phyloP scores from a whole-genome alignment of 768 basidiomycete species.

The Goffeauzyma gilvescens region DNA sequence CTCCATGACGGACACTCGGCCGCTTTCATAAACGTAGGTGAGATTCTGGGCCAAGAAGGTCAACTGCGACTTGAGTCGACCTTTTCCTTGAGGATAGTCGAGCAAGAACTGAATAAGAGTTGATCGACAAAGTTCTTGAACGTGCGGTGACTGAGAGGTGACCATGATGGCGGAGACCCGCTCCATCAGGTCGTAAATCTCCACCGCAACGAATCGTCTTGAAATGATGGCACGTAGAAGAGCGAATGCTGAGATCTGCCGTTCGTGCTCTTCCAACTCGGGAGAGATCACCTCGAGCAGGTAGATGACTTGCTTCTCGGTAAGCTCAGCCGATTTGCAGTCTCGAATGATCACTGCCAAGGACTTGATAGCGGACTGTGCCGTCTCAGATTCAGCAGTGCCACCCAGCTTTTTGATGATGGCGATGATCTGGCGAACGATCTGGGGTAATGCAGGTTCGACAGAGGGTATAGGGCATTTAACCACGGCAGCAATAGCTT shows the following conservation, averaged over 20 bases:
- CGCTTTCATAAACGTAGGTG: conserved; percentile 73
- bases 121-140: conserved; percentile 77
- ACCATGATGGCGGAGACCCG: conserved; percentile 79
- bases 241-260: conserved; percentile 69
- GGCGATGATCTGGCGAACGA: conserved; percentile 62
- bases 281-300: conserved; percentile 69
- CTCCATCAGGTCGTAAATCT: conserved; percentile 95
- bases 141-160: conserved; percentile 71
- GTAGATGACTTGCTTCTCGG: conserved; percentile 73
- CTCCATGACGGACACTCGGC: conserved; percentile 84
- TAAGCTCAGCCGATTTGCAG: conserved; percentile 55
- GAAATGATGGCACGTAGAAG: conserved; percentile 77
- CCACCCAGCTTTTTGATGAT: conserved; percentile 65
- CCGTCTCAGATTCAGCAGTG: conserved; percentile 64
- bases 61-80: conserved; percentile 70
- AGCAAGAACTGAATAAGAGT: conserved; percentile 82
- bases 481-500: conserved; percentile 57
- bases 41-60: conserved; percentile 80
- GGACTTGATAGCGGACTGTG: conserved; percentile 71
- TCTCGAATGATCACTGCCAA: conserved; percentile 80
- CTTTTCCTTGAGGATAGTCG: conserved; percentile 91
- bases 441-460: conserved; percentile 56
- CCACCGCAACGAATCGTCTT: conserved; percentile 79
- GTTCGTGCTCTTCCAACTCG: conserved; percentile 70
- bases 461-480: conserved; percentile 65